Base-by-base conservation (phyloP, 345 rosid species). In the Durio zibethinus region DNA sequence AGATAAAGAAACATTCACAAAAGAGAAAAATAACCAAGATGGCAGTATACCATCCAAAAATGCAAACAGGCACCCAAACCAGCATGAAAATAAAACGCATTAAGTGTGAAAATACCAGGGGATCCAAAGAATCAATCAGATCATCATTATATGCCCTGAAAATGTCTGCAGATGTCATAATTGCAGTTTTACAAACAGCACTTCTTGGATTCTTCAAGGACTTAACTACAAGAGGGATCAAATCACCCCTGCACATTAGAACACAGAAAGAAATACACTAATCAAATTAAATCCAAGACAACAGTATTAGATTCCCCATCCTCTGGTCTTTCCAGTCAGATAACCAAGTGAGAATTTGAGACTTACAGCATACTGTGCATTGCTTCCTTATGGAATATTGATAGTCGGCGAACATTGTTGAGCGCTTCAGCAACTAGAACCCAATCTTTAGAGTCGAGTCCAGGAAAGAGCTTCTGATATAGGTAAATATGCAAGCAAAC, bases 121-220 rank as follows among this genome's bases (percentile, higher is more conserved):
- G 87, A 80, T 90, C 97, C 91, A 93, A 69, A 45, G 82, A 86
- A 86, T 92, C 97, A 77, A 90, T 86, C 43, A 93, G 82, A 73
- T 80, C 77, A 80, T 93, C 88, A 43, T 87, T 87, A 63, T 92
- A 96, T n/a, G 93, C 89, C 78, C 66, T 80, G 80, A 92, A 93
- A 73, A 96, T 84, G 82, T 96, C 98, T 42, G 94, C 86, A 75
- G 94, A 85, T 68, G 98, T 88, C 99, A 96, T 93, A 72, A 92
- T 86, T 78, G 98, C 97, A 38, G 97, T 96, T 88, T 96, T 96
- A 83, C 98, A 93, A 20, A 96, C 90, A 18, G 98, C 97, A 71
- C 99, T 93, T 86, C 98, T 92, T 56, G 99, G 99, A 84, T 93
- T 96, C 85, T 96, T 96, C 83, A 96, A 81, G 63, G 97, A 89